Percentiles rank a stretch among this genome's conserved stretches.
These are phyloP conservation scores for Cryphonectria parasitica DNA, from an alignment of 2,329 filamentous ascomycete genomes.

Conservation along the genomic window DNA sequence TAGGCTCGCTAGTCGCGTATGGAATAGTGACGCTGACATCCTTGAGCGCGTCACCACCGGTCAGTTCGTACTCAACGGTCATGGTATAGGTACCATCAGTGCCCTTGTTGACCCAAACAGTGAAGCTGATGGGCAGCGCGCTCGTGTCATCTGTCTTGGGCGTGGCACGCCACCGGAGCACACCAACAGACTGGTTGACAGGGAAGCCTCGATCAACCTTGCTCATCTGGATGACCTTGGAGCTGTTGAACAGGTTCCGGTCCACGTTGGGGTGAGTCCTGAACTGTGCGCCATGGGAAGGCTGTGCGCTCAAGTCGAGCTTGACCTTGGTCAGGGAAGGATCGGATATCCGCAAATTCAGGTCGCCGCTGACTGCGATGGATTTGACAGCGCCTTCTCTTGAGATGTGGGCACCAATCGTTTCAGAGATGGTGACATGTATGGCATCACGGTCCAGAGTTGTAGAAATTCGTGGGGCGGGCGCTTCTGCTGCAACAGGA, in stretches of 20 bases:
- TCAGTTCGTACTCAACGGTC: conserved; percentile 94
- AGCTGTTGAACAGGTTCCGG: conserved; percentile 80
- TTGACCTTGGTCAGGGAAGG: conserved; percentile 89
- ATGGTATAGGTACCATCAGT: conserved; percentile 80
- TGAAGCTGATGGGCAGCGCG: conserved; percentile 91
- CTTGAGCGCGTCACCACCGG: conserved; percentile 74
- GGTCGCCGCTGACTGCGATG: conserved; percentile 87
- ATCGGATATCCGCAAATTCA: conserved; percentile 89
- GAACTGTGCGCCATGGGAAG: conserved; percentile 86
- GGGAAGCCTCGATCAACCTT: conserved; percentile 89
- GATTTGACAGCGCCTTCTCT: conserved; percentile 86
- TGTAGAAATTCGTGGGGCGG: conserved; percentile 63
- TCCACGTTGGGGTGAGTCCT: conserved; percentile 97
- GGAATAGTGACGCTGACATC: conserved; percentile 90
- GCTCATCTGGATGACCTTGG: conserved; percentile 86
- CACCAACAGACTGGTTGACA: conserved; percentile 89
- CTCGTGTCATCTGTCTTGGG: conserved; percentile 79
- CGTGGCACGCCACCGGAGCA: conserved; percentile 88
- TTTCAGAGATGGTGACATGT: conserved; percentile 84
- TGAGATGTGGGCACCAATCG: conserved; percentile 87
- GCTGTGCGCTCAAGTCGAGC: conserved; percentile 74
- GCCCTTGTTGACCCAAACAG: conserved; percentile 95
- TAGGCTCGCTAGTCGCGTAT: conserved; percentile 81
- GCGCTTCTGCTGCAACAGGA: conserved; percentile 55
- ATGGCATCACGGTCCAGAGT: conserved; percentile 81